These are phyloP conservation scores for Flaveria bidentis DNA, from an alignment of 129 eudicot species.

Conservation along the genomic window DNA sequence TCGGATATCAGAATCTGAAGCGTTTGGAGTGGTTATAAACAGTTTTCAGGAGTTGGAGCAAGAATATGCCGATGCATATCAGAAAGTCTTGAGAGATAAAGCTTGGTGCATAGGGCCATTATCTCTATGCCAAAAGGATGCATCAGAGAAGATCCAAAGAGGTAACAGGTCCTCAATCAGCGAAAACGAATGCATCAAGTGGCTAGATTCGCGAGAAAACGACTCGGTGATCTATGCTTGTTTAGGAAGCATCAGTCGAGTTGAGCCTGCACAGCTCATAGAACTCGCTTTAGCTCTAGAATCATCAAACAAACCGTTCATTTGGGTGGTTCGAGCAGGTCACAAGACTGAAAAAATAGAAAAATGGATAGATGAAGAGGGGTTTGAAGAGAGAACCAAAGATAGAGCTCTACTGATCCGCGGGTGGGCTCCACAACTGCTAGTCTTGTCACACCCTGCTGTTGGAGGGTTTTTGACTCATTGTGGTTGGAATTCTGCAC, in stretches of 20 bases:
- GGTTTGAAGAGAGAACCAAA: slow-evolving; percentile 48
- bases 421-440: slow-evolving; percentile 74
- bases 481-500: slow-evolving; percentile 70
- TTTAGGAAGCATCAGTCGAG: slow-evolving; percentile 42
- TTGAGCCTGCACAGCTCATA: slow-evolving; percentile 36
- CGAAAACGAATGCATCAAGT: slow-evolving; percentile 30
- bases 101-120: slow-evolving; percentile 54
- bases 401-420: slow-evolving; percentile 53
- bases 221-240: slow-evolving; percentile 45
- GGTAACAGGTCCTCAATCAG: slow-evolving; percentile 42
- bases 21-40: slow-evolving; percentile 43
- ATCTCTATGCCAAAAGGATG: slow-evolving; percentile 40
- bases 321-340: slow-evolving; percentile 43
- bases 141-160: slow-evolving; percentile 38
- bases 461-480: slow-evolving; percentile 66
- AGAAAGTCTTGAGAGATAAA: slow-evolving; percentile 28
- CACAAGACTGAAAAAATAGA: slow-evolving; percentile 27
- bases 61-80: slow-evolving; percentile 35
- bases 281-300: slow-evolving; percentile 53
- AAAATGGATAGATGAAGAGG: slow-evolving; percentile 44
- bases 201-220: slow-evolving; percentile 40
- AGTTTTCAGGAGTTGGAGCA: slow-evolving; percentile 49
- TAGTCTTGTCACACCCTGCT: slow-evolving; percentile 57
- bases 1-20: slow-evolving; percentile 34
- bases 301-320: slow-evolving; percentile 36